Percentiles rank a stretch among this genome's conserved stretches.
Conservation (phyloP, 75 land plant species). For the Pinus tabuliformis region DNA sequence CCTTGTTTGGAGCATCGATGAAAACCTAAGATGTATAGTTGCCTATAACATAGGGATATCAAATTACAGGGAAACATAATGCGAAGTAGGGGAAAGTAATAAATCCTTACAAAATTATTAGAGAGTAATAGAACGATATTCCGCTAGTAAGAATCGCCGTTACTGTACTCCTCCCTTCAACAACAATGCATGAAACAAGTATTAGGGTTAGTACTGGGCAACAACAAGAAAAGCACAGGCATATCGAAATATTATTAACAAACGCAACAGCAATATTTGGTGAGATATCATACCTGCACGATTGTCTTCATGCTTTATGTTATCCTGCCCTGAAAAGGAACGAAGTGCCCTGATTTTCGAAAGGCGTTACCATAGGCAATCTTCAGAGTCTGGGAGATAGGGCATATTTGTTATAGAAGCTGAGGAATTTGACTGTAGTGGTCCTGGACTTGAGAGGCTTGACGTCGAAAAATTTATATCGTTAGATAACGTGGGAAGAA, state of each 20-base stretch:
- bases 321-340: neutral
- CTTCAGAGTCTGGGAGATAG: neutral
- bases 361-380: neutral
- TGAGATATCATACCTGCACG: neutral
- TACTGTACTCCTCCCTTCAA: conserved; percentile 2
- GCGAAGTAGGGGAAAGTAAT: no score
- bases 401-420: neutral
- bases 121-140: neutral
- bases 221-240: neutral
- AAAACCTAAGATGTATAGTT: neutral
- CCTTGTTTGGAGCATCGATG: no score
- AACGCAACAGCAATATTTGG: no score
- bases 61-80: neutral
- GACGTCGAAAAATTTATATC: conserved; percentile 14
- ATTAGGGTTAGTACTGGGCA: neutral
- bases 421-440: conserved; percentile 83
- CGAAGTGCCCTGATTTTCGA: neutral
- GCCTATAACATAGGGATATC: neutral
- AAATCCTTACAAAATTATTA: conserved; percentile 4
- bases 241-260: neutral
- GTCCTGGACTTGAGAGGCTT: conserved; percentile 54
- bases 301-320: neutral
- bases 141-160: neutral
- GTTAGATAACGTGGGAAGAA: neutral
- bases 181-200: neutral